Evolutionary conservation across 345 rosid species (phyloP).

Genomic region (Syzygium aqueum): DNA sequence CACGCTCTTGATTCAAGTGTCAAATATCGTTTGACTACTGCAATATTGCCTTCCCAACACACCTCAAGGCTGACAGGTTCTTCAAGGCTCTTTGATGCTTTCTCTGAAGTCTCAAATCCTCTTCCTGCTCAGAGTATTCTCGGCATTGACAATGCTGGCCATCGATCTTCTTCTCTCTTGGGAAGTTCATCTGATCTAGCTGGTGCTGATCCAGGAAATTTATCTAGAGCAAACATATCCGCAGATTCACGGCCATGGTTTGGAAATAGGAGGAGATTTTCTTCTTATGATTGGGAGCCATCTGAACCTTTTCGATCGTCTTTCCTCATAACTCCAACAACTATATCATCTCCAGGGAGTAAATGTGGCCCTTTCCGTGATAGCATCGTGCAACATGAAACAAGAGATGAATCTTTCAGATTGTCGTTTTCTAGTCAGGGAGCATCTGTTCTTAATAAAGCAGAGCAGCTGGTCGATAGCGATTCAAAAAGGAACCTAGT

Average conservation of each 20-base stretch:
- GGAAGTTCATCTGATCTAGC: constrained; percentile 27
- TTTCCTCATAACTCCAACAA: constrained; percentile 34
- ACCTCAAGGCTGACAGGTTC: constrained; percentile 29
- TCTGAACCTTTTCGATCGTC: constrained; percentile 82
- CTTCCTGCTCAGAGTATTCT: constrained; percentile 19
- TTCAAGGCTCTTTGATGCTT: constrained; percentile 15
- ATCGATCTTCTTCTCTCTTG: constrained; percentile 21
- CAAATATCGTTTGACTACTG: background rate
- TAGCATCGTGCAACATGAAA: constrained; percentile 31
- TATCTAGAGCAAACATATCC: constrained; percentile 4
- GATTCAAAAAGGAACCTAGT: constrained; percentile 15
- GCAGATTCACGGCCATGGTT: constrained; percentile 9
- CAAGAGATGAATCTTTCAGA: constrained; percentile 23
- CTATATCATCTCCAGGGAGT: constrained; percentile 38
- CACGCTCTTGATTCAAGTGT: background rate
- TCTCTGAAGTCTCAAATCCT: constrained; percentile 20
- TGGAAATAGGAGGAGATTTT: constrained; percentile 23
- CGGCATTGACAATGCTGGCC: constrained; percentile 16
- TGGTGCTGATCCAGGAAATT: constrained; percentile 23
- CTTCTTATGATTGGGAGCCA: constrained; percentile 78
- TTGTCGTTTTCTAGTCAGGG: constrained; percentile 25
- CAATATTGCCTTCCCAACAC: background rate
- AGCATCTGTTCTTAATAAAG: constrained; percentile 12
- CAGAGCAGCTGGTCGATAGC: constrained; percentile 21
- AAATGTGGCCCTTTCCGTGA: constrained; percentile 59